A percentile compares a stretch with the other conserved stretches of the same genome.
These are phyloP conservation scores for Myrica gale DNA, from an alignment of 306 rosid species.

Conservation along the genomic window DNA sequence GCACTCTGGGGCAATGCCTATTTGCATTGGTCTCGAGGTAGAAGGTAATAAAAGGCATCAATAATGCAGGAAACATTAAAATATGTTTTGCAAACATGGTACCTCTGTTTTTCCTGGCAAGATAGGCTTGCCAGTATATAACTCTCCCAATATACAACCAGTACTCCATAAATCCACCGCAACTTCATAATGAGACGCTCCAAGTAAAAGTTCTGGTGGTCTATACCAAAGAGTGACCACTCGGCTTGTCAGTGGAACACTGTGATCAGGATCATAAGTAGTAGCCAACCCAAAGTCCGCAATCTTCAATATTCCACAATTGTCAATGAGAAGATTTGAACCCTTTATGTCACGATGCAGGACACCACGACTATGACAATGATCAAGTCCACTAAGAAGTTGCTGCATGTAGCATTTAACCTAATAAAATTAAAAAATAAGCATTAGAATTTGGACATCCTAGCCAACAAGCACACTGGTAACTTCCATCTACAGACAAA, in stretches of 20 bases:
- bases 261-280: slow-evolving; percentile 59
- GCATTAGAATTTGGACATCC: slow-evolving; percentile 28
- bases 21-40: background rate
- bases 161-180: slow-evolving; percentile 94
- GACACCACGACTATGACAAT: slow-evolving; percentile 84
- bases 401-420: slow-evolving; percentile 91
- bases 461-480: background rate
- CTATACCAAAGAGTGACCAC: slow-evolving; percentile 97
- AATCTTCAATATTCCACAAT: slow-evolving; percentile 77
- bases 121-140: slow-evolving; percentile 81
- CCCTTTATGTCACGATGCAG: slow-evolving; percentile 99
- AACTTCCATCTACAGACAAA: slow-evolving; percentile 10
- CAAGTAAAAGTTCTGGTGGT: slow-evolving; percentile 95
- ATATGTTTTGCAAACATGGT: slow-evolving; percentile 14
- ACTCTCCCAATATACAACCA: slow-evolving; percentile 94
- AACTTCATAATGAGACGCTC: slow-evolving; percentile 84
- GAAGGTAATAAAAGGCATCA: slow-evolving; percentile 11
- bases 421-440: slow-evolving; percentile 34
- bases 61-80: slow-evolving; percentile 4
- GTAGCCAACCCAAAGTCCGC: slow-evolving; percentile 97
- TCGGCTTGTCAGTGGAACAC: slow-evolving; percentile 74
- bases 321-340: slow-evolving; percentile 84
- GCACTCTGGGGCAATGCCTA: background rate
- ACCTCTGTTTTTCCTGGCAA: slow-evolving; percentile 99
- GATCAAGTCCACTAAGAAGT: slow-evolving; percentile 83